Conservation (phyloP, 345 rosid genomes). For the Aethionema arabicum region DNA sequence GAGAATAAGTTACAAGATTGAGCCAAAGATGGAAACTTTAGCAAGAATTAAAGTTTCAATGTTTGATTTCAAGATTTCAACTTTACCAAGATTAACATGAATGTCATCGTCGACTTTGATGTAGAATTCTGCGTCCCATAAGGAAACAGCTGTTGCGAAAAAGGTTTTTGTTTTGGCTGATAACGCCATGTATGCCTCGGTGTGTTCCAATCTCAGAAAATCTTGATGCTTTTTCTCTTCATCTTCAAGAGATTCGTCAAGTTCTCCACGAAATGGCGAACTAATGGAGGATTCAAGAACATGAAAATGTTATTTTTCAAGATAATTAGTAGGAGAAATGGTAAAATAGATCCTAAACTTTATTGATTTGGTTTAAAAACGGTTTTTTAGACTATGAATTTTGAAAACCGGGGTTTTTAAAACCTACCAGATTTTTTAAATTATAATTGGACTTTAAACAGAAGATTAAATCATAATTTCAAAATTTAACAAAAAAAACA, state of each 20-base stretch:
- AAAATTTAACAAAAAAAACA: no score
- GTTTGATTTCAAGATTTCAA: no score
- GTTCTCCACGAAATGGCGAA: slow-evolving; percentile 51
- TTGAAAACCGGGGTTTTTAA: no score
- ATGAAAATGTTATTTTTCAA: no score
- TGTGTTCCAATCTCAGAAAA: slow-evolving; percentile 71
- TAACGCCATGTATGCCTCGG: slow-evolving; percentile 64
- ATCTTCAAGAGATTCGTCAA: slow-evolving; percentile 67
- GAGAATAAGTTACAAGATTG: slow-evolving; percentile 5
- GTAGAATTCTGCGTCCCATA: slow-evolving; percentile 51
- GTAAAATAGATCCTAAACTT: no score
- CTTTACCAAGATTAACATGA: slow-evolving; percentile 68
- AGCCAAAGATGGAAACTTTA: background rate
- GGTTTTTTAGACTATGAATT: no score
- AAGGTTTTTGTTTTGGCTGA: slow-evolving; percentile 73
- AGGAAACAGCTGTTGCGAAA: slow-evolving; percentile 54
- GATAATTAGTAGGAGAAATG: no score
- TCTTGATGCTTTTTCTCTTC: slow-evolving; percentile 61
- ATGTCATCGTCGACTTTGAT: slow-evolving; percentile 66
- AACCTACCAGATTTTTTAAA: no score
- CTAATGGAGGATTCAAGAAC: slow-evolving; percentile 18
- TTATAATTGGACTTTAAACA: no score
- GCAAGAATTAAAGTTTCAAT: background rate
- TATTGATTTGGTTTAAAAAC: no score
- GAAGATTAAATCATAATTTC: no score